These are phyloP conservation scores for Dissophora globulifera DNA, from an alignment of 192 early-diverging fungal species.

Conservation along the genomic window DNA sequence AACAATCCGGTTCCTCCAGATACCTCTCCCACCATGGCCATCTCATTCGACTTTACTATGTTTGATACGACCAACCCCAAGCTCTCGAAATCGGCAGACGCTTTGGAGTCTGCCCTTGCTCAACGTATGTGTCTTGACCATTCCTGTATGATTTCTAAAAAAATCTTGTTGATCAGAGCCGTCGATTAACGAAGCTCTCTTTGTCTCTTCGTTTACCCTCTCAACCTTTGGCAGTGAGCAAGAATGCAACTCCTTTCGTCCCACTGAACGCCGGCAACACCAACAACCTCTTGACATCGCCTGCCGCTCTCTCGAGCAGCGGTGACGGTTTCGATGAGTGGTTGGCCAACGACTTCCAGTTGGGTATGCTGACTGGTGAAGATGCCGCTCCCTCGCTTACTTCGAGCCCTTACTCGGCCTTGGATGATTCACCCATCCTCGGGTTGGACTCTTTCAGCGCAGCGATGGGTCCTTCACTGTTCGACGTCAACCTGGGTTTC, in stretches of 20 bases:
- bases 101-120: constrained; percentile 49
- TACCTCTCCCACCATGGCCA: constrained; percentile 22
- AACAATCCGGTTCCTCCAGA: no score
- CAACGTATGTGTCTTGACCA: constrained; percentile 30
- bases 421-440: constrained; percentile 44
- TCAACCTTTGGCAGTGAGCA: constrained; percentile 21
- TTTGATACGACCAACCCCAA: constrained; percentile 44
- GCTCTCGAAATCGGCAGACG: constrained; percentile 43
- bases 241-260: constrained; percentile 29
- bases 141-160: no score
- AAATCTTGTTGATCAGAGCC: no score
- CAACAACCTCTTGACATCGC: constrained; percentile 10
- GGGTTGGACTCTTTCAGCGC: constrained; percentile 39
- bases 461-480: constrained; percentile 24
- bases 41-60: constrained; percentile 41
- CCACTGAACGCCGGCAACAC: constrained; percentile 5
- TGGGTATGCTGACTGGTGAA: constrained; percentile 26
- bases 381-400: constrained; percentile 32
- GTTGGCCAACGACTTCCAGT: constrained; percentile 47
- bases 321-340: constrained; percentile 49
- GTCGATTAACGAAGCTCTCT: no score
- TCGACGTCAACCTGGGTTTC: constrained; percentile 33
- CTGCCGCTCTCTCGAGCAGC: constrained; percentile 21
- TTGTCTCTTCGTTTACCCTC: neutral
- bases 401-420: constrained; percentile 41